Conservation (phyloP, 192 early-diverging fungal genomes). For the Pilaira anomala region DNA sequence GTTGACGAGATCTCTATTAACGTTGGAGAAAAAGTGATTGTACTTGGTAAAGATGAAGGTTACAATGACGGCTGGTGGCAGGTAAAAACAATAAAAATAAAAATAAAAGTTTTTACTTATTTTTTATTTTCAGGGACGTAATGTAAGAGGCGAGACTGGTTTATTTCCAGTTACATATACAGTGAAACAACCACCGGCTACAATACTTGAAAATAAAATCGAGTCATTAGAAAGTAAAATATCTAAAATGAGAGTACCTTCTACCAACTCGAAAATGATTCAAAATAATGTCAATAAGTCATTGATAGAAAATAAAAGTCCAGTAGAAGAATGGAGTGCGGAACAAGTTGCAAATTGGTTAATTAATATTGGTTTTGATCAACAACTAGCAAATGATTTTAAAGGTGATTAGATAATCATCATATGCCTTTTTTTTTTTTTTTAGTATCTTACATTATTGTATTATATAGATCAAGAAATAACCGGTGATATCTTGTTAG, state of each 20-base stretch:
- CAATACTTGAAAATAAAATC: slow-evolving; percentile 5
- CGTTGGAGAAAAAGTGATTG: slow-evolving; percentile 63
- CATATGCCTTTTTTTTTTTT: background rate
- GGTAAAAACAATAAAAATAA: slow-evolving; percentile 26
- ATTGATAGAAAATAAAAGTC: background rate
- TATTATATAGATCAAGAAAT: slow-evolving; percentile 54
- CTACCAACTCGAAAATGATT: background rate
- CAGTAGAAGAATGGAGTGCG: slow-evolving; percentile 29
- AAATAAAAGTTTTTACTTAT: background rate
- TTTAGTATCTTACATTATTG: background rate
- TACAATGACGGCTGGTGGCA: slow-evolving; percentile 82
- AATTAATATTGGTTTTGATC: slow-evolving; percentile 20
- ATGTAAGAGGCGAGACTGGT: slow-evolving; percentile 59
- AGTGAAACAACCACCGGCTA: slow-evolving; percentile 15
- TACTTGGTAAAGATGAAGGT: slow-evolving; percentile 69
- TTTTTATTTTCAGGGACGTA: slow-evolving; percentile 54
- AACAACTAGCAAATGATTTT: slow-evolving; percentile 17
- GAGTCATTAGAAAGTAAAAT: slow-evolving; percentile 10
- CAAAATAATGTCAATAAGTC: background rate
- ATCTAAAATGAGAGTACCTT: slow-evolving; percentile 9
- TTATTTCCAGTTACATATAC: slow-evolving; percentile 73
- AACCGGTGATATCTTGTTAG: slow-evolving; percentile 57
- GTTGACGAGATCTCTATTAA: slow-evolving; percentile 71
- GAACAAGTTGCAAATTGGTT: slow-evolving; percentile 29
- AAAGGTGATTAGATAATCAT: slow-evolving; percentile 18